These are phyloP conservation scores for Delonix regia DNA, from an alignment of 306 rosid genomes.

Conservation along the genomic window DNA sequence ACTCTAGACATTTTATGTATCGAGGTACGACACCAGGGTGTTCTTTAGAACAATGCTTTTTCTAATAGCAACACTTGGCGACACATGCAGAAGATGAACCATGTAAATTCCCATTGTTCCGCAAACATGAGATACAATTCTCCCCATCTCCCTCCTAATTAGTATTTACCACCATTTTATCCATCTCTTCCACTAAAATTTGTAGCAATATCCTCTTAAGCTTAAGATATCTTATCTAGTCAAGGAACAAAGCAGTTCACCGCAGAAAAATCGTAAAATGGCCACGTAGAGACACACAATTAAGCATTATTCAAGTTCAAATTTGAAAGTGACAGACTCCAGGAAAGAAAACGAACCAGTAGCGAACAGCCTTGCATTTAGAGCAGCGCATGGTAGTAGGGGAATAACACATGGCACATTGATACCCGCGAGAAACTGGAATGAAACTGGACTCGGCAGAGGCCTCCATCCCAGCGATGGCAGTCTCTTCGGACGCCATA, in stretches of 20 bases:
- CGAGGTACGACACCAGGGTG: not conserved
- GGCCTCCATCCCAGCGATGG: not conserved
- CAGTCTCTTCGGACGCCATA: not conserved
- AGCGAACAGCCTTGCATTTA: conserved; percentile 12
- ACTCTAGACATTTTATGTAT: not conserved
- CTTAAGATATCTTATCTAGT: not conserved
- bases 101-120: not conserved
- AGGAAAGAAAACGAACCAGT: conserved; percentile 9
- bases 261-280: not conserved
- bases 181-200: not conserved
- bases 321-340: not conserved
- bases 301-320: not conserved
- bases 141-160: not conserved
- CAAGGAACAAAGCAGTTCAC: not conserved
- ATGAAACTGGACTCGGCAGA: not conserved
- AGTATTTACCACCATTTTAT: not conserved
- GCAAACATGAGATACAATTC: not conserved
- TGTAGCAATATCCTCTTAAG: not conserved
- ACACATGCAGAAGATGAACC: not conserved
- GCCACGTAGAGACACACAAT: not conserved
- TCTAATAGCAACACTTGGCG: not conserved
- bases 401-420: conserved; percentile 1
- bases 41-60: not conserved
- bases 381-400: conserved; percentile 19
- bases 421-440: not conserved